Conservation (phyloP, 1,284 basidiomycete species). For the Cryptococcus sp. region DNA sequence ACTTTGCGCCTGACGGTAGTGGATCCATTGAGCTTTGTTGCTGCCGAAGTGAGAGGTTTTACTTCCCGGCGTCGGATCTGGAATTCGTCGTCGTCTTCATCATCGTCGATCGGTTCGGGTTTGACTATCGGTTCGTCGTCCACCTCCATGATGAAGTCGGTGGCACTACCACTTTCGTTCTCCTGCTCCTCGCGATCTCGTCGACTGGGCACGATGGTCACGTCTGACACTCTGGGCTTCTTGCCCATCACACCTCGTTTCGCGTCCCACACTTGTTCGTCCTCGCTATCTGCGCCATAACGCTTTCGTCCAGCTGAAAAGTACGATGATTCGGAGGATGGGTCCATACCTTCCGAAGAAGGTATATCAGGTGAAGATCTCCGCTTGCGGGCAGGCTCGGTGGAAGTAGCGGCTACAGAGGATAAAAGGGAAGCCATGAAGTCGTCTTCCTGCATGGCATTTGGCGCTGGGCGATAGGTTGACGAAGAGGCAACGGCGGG, state of each 20-base stretch:
- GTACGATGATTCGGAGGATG: slow-evolving; percentile 60
- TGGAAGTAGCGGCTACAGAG: slow-evolving; percentile 38
- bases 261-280: slow-evolving; percentile 51
- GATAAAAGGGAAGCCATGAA: slow-evolving; percentile 76
- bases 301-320: slow-evolving; percentile 34
- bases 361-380: slow-evolving; percentile 65
- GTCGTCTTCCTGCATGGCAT: slow-evolving; percentile 76
- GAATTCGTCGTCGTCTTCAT: slow-evolving; percentile 46
- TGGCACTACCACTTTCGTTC: slow-evolving; percentile 35
- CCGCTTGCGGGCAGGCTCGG: slow-evolving; percentile 63
- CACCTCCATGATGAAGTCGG: slow-evolving; percentile 32
- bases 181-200: slow-evolving; percentile 22
- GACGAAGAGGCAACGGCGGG: slow-evolving; percentile 60
- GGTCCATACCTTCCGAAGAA: slow-evolving; percentile 39
- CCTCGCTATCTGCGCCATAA: slow-evolving; percentile 53
- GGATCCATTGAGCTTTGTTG: slow-evolving; percentile 29
- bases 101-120: slow-evolving; percentile 54
- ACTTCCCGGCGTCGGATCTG: slow-evolving; percentile 25
- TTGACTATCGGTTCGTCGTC: slow-evolving; percentile 43
- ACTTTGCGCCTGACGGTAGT: slow-evolving; percentile 44
- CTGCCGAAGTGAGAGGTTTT: slow-evolving; percentile 25
- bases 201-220: slow-evolving; percentile 29
- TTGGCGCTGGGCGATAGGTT: slow-evolving; percentile 73
- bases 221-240: slow-evolving; percentile 47
- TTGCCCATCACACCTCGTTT: slow-evolving; percentile 43